Evolutionary conservation across 768 basidiomycete genomes (phyloP).

Genomic region (Peribolospora baueri): DNA sequence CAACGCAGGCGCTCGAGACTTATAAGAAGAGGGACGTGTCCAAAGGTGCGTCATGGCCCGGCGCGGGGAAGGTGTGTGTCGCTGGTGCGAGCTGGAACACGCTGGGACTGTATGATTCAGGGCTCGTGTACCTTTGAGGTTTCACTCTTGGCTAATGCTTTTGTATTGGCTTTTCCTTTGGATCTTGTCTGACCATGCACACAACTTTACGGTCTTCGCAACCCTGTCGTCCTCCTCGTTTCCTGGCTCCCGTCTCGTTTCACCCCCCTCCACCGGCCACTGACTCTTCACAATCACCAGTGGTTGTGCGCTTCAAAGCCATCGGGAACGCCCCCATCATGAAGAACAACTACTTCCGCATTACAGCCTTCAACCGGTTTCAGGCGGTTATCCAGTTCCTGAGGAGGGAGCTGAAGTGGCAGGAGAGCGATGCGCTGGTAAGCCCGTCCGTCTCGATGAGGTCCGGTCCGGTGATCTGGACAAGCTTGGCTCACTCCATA

Average conservation of each 20-base stretch:
- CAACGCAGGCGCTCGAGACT: neutral
- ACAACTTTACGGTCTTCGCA: neutral
- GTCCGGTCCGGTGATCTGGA: neutral
- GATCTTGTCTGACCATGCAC: neutral
- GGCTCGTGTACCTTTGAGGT: no score
- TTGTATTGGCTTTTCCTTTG: no score
- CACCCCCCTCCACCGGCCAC: neutral
- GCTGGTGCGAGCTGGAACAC: no score
- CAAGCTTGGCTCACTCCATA: no score
- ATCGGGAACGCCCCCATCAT: slow-evolving; percentile 95
- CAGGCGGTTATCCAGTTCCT: slow-evolving; percentile 87
- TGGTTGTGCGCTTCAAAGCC: slow-evolving; percentile 89
- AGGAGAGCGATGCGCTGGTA: slow-evolving; percentile 61
- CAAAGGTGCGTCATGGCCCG: slow-evolving; percentile 31
- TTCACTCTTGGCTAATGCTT: no score
- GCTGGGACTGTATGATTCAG: no score
- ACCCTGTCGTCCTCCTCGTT: neutral
- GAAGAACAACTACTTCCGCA: slow-evolving; percentile 97
- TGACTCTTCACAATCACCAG: slow-evolving; percentile 23
- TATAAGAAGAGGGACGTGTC: slow-evolving; percentile 38
- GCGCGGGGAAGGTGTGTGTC: neutral
- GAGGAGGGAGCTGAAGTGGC: slow-evolving; percentile 68
- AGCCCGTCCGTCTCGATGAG: slow-evolving; percentile 10
- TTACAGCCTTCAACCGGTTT: slow-evolving; percentile 77
- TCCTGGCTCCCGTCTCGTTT: neutral